phyloP scores from a whole-genome alignment of 2,329 filamentous ascomycete species.

The Fusarium liriodendri region DNA sequence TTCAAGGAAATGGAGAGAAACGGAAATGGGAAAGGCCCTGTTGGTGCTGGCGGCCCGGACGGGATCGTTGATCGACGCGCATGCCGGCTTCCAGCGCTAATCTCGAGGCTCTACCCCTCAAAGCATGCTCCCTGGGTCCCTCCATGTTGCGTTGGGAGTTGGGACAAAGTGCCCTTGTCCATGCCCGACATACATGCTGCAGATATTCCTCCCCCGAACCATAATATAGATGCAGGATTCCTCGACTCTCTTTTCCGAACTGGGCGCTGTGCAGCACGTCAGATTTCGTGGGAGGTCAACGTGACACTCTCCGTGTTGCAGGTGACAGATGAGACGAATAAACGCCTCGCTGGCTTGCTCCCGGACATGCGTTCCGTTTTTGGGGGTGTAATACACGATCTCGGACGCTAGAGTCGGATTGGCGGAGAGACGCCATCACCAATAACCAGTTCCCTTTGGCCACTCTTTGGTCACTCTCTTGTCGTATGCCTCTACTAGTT shows the following conservation, averaged over 20 bases:
- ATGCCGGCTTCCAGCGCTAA: conserved; percentile 38
- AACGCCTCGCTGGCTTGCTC: neutral
- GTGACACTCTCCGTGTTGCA: conserved; percentile 5
- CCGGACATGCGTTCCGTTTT: conserved; percentile 10
- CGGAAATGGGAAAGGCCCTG: conserved; percentile 25
- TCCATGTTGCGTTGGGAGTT: neutral
- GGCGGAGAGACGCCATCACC: conserved; percentile 3
- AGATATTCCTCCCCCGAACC: conserved; percentile 3
- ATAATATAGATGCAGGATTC: conserved; percentile 4
- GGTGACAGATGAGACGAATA: conserved; percentile 2
- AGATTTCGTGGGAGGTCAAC: conserved; percentile 5
- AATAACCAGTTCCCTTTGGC: neutral
- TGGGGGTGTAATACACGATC: conserved; percentile 1
- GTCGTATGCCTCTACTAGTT: neutral
- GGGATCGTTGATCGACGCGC: conserved; percentile 42
- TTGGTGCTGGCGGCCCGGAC: conserved; percentile 37
- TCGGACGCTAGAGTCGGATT: neutral
- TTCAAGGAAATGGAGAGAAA: conserved; percentile 6
- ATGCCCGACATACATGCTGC: conserved; percentile 14
- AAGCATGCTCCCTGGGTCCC: neutral
- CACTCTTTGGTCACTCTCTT: neutral
- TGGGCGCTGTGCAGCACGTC: conserved; percentile 12
- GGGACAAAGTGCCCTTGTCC: conserved; percentile 4
- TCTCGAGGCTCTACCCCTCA: conserved; percentile 17
- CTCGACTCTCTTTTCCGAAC: conserved; percentile 7